phyloP scores from a whole-genome alignment of 805 yeast species.

The Ogataea sp. region DNA sequence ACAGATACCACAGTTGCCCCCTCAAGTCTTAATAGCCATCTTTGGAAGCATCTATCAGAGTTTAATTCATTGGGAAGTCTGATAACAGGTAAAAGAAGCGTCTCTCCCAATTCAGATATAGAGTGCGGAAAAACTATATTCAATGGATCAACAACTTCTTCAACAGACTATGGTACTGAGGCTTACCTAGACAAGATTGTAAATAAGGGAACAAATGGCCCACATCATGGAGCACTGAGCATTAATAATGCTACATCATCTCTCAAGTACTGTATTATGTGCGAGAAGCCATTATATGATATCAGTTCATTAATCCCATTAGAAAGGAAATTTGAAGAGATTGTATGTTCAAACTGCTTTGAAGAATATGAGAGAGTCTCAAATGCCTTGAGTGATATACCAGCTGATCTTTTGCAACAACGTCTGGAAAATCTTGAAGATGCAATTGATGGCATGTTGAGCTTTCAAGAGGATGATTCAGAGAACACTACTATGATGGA shows the following conservation, averaged over 20 bases:
- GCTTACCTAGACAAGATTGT: slow-evolving; percentile 10
- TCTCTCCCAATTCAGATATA: background rate
- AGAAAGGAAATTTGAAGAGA: slow-evolving; percentile 31
- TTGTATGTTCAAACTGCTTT: slow-evolving; percentile 58
- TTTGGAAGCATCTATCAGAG: background rate
- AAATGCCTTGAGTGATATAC: slow-evolving; percentile 7
- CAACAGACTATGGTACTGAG: slow-evolving; percentile 8
- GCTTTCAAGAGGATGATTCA: background rate
- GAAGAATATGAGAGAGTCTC: slow-evolving; percentile 27
- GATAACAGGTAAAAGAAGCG: background rate
- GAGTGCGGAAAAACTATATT: slow-evolving; percentile 6
- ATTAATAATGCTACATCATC: slow-evolving; percentile 16
- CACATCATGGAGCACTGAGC: background rate
- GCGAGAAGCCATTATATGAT: slow-evolving; percentile 65
- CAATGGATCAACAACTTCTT: slow-evolving; percentile 3
- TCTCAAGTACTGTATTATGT: slow-evolving; percentile 52
- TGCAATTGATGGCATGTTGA: slow-evolving; percentile 2
- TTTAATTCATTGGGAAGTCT: background rate
- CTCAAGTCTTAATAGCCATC: background rate
- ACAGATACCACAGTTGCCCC: background rate
- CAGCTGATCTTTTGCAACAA: slow-evolving; percentile 1
- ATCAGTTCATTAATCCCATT: slow-evolving; percentile 31
- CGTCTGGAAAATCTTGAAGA: slow-evolving; percentile 2
- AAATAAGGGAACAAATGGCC: slow-evolving; percentile 22
- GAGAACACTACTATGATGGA: background rate